These are phyloP conservation scores for Cinnamomum chago DNA, from an alignment of 164 flowering plant genomes.

Conservation along the genomic window DNA sequence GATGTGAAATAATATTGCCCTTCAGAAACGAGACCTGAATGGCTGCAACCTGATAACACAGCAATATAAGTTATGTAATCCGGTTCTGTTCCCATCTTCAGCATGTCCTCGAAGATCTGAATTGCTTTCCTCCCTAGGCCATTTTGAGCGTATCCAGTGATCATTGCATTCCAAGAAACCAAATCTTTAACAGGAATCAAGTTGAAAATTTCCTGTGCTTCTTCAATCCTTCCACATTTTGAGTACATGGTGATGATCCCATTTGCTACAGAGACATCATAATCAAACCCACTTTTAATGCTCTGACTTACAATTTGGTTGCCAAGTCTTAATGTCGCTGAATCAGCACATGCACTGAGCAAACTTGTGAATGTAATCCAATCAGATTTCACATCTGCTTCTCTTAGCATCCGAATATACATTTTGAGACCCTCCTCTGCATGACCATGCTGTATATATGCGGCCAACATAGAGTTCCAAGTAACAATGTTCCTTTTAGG, in stretches of 20 bases:
- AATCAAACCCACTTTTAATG: conserved; percentile 29
- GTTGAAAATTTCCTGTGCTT: conserved; percentile 36
- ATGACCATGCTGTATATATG: conserved; percentile 36
- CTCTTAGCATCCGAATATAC: conserved; percentile 28
- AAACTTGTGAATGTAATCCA: conserved; percentile 39
- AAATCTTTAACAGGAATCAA: conserved; percentile 28
- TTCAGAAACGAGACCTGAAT: conserved; percentile 36
- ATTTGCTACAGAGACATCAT: conserved; percentile 38
- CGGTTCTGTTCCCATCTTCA: conserved; percentile 26
- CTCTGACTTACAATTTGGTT: conserved; percentile 38
- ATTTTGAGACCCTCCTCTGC: conserved; percentile 42
- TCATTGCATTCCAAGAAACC: conserved; percentile 56
- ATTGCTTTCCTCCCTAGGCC: conserved; percentile 39
- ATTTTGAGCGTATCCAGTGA: conserved; percentile 46
- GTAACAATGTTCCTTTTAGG: conserved; percentile 36
- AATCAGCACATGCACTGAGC: conserved; percentile 39
- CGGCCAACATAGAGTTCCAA: conserved; percentile 49
- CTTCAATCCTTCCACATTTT: conserved; percentile 37
- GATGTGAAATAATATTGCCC: conserved; percentile 32
- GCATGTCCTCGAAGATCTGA: conserved; percentile 36
- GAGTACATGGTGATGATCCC: conserved; percentile 42
- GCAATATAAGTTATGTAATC: conserved; percentile 43
- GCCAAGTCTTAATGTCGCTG: conserved; percentile 32
- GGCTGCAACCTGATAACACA: conserved; percentile 48
- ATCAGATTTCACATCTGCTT: conserved; percentile 28